Conservation (phyloP, 371 early-diverging fungal species). For the Caulochytrium protostelioides region DNA sequence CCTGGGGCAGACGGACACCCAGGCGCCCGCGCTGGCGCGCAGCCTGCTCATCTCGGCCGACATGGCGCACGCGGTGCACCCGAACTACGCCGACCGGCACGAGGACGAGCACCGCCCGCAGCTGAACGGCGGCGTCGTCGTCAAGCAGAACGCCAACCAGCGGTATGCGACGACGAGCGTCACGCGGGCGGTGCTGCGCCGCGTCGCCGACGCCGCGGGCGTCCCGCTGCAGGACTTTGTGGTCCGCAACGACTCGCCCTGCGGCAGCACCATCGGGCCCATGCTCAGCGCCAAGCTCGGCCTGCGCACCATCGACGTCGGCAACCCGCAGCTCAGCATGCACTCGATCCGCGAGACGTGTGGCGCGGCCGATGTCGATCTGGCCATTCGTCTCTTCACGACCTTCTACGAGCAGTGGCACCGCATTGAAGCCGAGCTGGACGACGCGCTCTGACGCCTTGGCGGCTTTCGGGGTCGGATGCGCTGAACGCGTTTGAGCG, state of each 20-base stretch:
- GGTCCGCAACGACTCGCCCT: constrained; percentile 79
- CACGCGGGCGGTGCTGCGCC: constrained; percentile 56
- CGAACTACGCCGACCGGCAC: constrained; percentile 69
- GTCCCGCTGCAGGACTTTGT: constrained; percentile 88
- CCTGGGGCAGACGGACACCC: too few species aligned
- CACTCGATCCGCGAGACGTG: constrained; percentile 89
- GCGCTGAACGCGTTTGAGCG: not conserved
- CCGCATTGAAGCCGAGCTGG: too few species aligned
- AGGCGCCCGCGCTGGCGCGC: too few species aligned
- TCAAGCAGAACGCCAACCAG: constrained; percentile 90
- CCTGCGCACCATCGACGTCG: constrained; percentile 85
- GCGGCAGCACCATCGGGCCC: constrained; percentile 91
- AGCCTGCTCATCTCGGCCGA: constrained; percentile 41
- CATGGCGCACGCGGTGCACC: constrained; percentile 87
- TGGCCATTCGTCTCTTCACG: constrained; percentile 59
- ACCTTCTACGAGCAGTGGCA: too few species aligned
- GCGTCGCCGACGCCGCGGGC: constrained; percentile 44
- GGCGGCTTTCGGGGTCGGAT: not conserved
- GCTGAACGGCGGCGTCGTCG: constrained; percentile 84
- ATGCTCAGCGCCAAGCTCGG: constrained; percentile 83
- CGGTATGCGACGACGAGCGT: constrained; percentile 83
- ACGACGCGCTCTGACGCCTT: too few species aligned
- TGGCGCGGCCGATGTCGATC: constrained; percentile 66
- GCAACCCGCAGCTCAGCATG: constrained; percentile 87
- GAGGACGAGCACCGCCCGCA: constrained; percentile 75